Evolutionary conservation across 257 asterid genomes (phyloP).

Genomic region (Solanum peruvianum): DNA sequence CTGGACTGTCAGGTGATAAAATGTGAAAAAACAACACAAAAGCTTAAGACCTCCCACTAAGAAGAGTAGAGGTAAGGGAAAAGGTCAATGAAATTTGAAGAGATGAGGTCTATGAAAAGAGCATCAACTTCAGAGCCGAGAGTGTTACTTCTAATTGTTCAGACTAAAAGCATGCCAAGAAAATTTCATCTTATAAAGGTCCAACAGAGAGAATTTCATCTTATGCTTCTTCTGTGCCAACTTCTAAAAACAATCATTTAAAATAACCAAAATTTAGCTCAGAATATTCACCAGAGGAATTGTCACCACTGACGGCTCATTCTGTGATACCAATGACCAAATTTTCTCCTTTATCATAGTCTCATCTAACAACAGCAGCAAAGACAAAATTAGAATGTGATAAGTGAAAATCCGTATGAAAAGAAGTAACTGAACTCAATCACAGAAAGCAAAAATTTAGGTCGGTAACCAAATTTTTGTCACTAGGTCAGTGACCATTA

Average conservation of each 20-base stretch:
- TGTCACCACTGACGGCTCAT: conserved; percentile 84
- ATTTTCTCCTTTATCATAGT: conserved; percentile 75
- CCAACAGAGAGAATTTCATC: neutral
- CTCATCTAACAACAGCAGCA: conserved; percentile 49
- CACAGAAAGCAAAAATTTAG: neutral
- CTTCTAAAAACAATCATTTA: neutral
- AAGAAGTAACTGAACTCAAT: neutral
- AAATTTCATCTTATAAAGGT: neutral
- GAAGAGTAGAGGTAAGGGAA: neutral
- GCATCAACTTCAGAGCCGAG: neutral
- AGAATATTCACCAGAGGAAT: conserved; percentile 61
- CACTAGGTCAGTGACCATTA: neutral
- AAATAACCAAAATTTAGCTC: neutral
- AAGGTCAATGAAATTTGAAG: neutral
- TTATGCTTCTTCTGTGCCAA: neutral
- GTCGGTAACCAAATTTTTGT: neutral
- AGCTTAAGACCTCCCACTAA: neutral
- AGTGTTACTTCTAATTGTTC: neutral
- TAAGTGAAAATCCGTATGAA: neutral
- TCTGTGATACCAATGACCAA: conserved; percentile 82
- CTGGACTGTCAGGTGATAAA: neutral
- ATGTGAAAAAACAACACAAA: neutral
- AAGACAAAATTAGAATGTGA: conserved; percentile 15
- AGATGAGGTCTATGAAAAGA: neutral
- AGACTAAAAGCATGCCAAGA: neutral